Conservation (phyloP, 1,284 basidiomycete species). For the Mrakiaceae sp. region DNA sequence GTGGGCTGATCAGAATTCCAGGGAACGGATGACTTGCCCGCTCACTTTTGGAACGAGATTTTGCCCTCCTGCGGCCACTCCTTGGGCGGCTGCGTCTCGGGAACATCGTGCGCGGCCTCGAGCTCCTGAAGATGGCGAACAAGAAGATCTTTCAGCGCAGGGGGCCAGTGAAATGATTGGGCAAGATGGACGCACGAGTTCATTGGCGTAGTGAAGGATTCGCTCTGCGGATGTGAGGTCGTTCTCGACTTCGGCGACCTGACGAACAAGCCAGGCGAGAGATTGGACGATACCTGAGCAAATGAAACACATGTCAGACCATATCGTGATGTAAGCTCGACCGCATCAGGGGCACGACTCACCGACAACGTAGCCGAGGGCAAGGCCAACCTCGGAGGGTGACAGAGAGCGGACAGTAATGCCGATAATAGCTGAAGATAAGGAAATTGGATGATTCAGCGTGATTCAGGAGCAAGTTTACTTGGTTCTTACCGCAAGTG, state of each 20-base stretch:
- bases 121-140: conserved; percentile 40
- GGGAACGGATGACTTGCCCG: neutral
- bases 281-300: conserved; percentile 32
- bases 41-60: conserved; percentile 30
- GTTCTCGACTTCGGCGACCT: conserved; percentile 66
- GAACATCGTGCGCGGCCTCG: conserved; percentile 60
- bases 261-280: conserved; percentile 72
- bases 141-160: too few species aligned
- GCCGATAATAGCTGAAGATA: conserved; percentile 47
- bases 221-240: conserved; percentile 79
- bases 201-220: conserved; percentile 55
- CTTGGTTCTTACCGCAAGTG: conserved; percentile 40
- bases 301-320: too few species aligned
- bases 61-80: conserved; percentile 51
- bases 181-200: conserved; percentile 31
- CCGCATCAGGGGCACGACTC: conserved; percentile 42
- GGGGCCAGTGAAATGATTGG: too few species aligned
- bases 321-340: conserved; percentile 49
- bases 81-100: conserved; percentile 45
- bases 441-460: too few species aligned
- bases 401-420: conserved; percentile 62
- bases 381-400: conserved; percentile 56
- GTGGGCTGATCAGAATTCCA: neutral
- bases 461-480: too few species aligned
- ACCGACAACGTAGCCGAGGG: conserved; percentile 41